Conservation (phyloP, 805 yeast genomes). For the Blastobotrys attinorum region DNA sequence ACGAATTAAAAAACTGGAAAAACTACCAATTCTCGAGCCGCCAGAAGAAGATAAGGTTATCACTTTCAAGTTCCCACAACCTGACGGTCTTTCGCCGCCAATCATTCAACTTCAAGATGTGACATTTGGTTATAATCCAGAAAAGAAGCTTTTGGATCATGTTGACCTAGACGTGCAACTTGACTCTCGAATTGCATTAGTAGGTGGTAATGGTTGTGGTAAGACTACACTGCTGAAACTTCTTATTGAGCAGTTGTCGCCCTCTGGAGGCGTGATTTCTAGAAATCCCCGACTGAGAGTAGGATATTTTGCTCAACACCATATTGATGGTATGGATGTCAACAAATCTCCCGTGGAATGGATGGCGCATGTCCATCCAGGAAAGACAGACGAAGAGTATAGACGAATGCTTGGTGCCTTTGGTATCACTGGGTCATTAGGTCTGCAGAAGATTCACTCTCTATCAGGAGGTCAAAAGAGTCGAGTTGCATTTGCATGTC, state of each 20-base stretch:
- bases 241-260: slow-evolving; percentile 67
- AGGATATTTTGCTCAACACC: slow-evolving; percentile 98
- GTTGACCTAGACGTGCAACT: slow-evolving; percentile 87
- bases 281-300: slow-evolving; percentile 82
- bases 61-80: slow-evolving; percentile 89
- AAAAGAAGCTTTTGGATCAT: slow-evolving; percentile 54
- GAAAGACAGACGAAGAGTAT: slow-evolving; percentile 92
- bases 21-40: slow-evolving; percentile 83
- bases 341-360: slow-evolving; percentile 81
- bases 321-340: slow-evolving; percentile 95
- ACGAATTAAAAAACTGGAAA: slow-evolving; percentile 92
- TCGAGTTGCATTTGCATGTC: slow-evolving; percentile 94
- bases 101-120: slow-evolving; percentile 82
- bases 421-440: slow-evolving; percentile 92
- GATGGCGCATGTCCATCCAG: slow-evolving; percentile 86
- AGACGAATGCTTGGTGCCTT: slow-evolving; percentile 94
- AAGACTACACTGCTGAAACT: slow-evolving; percentile 89
- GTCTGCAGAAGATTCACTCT: slow-evolving; percentile 81
- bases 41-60: slow-evolving; percentile 88
- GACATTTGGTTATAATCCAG: slow-evolving; percentile 71
- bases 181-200: slow-evolving; percentile 92
- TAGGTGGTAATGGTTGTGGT: slow-evolving; percentile 99
- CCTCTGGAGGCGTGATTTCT: slow-evolving; percentile 70
- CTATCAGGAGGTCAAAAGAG: slow-evolving; percentile 98
- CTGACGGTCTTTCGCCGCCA: slow-evolving; percentile 89